Conservation (phyloP, 2,329 filamentous ascomycete species). For the Boeremia lycopersici region DNA sequence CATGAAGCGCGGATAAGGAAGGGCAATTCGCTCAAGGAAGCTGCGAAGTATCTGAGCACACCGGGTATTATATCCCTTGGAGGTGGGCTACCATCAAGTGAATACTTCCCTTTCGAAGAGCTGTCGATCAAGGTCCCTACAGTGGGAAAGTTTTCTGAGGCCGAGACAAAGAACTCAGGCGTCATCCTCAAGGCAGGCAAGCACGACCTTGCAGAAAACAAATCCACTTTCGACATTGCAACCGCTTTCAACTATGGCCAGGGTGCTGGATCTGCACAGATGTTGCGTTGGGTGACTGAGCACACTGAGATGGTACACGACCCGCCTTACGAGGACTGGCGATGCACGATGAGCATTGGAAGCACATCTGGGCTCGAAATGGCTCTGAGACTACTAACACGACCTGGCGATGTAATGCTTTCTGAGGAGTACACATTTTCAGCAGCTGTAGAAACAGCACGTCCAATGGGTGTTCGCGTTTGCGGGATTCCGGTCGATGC, state of each 20-base stretch:
- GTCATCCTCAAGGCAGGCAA: conserved; percentile 73
- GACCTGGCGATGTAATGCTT: conserved; percentile 76
- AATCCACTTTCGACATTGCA: conserved; percentile 73
- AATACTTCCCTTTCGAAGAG: conserved; percentile 90
- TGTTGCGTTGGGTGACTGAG: conserved; percentile 90
- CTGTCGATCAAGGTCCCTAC: conserved; percentile 75
- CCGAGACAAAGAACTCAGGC: conserved; percentile 66
- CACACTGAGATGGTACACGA: conserved; percentile 90
- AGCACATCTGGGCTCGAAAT: conserved; percentile 88
- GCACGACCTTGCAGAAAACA: conserved; percentile 75
- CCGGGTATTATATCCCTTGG: conserved; percentile 90
- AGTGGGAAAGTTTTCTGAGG: conserved; percentile 72
- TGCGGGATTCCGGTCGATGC: conserved; percentile 69
- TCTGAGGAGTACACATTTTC: conserved; percentile 93
- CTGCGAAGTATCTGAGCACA: conserved; percentile 77
- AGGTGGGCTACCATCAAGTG: conserved; percentile 84
- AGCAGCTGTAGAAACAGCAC: conserved; percentile 70
- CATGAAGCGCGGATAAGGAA: conserved; percentile 61
- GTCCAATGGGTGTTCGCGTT: conserved; percentile 66
- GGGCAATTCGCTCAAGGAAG: conserved; percentile 74
- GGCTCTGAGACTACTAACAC: conserved; percentile 79
- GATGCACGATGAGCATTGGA: conserved; percentile 79
- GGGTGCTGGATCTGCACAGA: conserved; percentile 80
- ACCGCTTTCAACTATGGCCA: conserved; percentile 95
- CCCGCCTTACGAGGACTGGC: conserved; percentile 91